These are phyloP conservation scores for Blepharisma undulans DNA, from an alignment of 169 alveolate species.

Conservation along the genomic window DNA sequence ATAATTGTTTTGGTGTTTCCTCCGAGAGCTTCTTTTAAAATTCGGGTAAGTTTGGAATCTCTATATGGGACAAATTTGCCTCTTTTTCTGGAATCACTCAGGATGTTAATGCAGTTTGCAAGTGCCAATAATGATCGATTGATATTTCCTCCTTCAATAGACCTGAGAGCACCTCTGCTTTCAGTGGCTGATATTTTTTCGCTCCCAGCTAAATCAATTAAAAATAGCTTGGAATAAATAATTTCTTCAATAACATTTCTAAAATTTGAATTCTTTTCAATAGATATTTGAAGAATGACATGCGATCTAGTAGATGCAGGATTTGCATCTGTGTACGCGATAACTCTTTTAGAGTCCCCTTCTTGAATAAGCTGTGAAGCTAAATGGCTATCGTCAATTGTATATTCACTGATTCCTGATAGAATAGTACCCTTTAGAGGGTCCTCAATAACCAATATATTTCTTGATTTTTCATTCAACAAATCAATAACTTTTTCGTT, in stretches of 20 bases:
- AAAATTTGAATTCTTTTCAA: slow-evolving; percentile 81
- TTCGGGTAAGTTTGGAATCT: slow-evolving; percentile 93
- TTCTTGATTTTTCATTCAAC: slow-evolving; percentile 72
- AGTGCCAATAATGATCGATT: slow-evolving; percentile 92
- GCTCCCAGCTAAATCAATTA: slow-evolving; percentile 94
- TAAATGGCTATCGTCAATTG: slow-evolving; percentile 76
- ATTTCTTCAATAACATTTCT: slow-evolving; percentile 72
- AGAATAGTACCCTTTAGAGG: slow-evolving; percentile 89
- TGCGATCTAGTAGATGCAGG: slow-evolving; percentile 88
- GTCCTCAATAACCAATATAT: slow-evolving; percentile 91
- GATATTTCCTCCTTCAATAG: slow-evolving; percentile 94
- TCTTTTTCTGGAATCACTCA: slow-evolving; percentile 75
- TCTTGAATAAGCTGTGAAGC: slow-evolving; percentile 82
- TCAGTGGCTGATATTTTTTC: slow-evolving; percentile 91
- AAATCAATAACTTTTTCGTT: slow-evolving; percentile 93
- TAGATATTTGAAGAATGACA: slow-evolving; percentile 84
- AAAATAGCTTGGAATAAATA: slow-evolving; percentile 82
- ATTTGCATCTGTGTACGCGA: slow-evolving; percentile 93
- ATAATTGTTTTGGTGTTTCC: slow-evolving; percentile 89
- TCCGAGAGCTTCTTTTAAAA: slow-evolving; percentile 87
- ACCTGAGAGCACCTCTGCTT: slow-evolving; percentile 85
- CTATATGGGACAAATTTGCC: slow-evolving; percentile 89
- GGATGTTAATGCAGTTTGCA: slow-evolving; percentile 93
- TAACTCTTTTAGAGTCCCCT: slow-evolving; percentile 91
- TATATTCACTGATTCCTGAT: slow-evolving; percentile 83